These are phyloP conservation scores for Xylariaceae sp. DNA, from an alignment of 2,329 filamentous ascomycete genomes.

Conservation along the genomic window DNA sequence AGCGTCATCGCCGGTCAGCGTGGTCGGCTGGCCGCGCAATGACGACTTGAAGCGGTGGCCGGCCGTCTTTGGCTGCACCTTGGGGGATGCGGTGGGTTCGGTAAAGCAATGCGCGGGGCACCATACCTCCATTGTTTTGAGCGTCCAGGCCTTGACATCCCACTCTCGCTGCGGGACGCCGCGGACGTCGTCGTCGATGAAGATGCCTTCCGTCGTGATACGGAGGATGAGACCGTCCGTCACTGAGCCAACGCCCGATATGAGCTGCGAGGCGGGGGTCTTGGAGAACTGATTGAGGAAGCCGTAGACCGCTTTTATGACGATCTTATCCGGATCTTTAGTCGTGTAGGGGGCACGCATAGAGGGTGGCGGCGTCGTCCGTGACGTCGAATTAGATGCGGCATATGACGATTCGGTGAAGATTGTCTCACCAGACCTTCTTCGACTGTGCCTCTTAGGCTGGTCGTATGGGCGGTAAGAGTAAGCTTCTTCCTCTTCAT, in stretches of 20 bases:
- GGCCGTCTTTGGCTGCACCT: constrained; percentile 52
- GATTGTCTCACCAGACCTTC: constrained; percentile 69
- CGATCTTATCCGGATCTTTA: constrained; percentile 92
- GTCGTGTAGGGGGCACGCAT: constrained; percentile 79
- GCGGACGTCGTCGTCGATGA: constrained; percentile 94
- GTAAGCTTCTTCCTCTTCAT: constrained; percentile 66
- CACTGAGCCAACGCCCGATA: constrained; percentile 81
- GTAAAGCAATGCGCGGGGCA: constrained; percentile 66
- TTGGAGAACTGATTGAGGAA: constrained; percentile 89
- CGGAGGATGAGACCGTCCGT: constrained; percentile 91
- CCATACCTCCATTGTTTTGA: constrained; percentile 91
- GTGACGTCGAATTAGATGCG: constrained; percentile 78
- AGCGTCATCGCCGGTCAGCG: constrained; percentile 65
- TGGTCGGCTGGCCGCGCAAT: constrained; percentile 52
- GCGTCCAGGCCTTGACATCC: constrained; percentile 98
- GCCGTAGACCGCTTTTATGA: constrained; percentile 88
- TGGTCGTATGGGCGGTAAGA: constrained; percentile 80
- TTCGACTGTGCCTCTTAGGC: constrained; percentile 59
- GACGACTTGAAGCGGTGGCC: constrained; percentile 49
- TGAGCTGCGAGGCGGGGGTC: constrained; percentile 87
- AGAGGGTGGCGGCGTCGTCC: constrained; percentile 81
- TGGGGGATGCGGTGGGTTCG: constrained; percentile 46
- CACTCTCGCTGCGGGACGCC: constrained; percentile 93
- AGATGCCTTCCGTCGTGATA: constrained; percentile 91
- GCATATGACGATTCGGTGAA: constrained; percentile 88